Evolutionary conservation across 768 basidiomycete genomes (phyloP), one percentile per base, ranked within the genome.

Genomic region (Naematelia aurantialba): DNA sequence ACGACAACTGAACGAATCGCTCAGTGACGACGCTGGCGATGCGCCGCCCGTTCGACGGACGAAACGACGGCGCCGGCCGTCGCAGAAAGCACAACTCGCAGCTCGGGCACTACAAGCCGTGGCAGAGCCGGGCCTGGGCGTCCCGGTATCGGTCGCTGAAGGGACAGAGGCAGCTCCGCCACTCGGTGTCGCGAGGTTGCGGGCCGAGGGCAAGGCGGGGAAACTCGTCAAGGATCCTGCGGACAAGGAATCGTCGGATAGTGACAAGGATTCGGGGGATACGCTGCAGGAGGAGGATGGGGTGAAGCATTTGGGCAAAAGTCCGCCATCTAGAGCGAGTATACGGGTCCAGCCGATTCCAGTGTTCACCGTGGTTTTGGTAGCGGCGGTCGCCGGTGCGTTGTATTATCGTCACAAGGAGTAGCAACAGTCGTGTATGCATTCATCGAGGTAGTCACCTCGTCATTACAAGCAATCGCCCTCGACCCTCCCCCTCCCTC

Each of bases 1-100:
- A 55, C 51, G 71, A 21, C 59, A 72, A 45, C 65, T 77, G 61
- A 77, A 78, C 57, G 73, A 69, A 25, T 58, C 66, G 26, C 54
- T 70, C 19, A 65, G 61, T 24, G 73, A 76, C 24, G 69, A 66
- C 5, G 49, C 56, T 14, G 66, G 56, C 21, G 71, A 69, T 11
- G 68, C 66, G 4, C 67, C 68, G 2, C 34, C 44, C n/a, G 19
- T 49, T 14, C 55, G 45, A 45, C 58, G 34, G 39, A 26, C 25
- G 60, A 62, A 48, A 24, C 55, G 62, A 19, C 54, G 71, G 17
- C 52, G 73, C 47, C 54, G 70, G 58, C 71, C 73, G 19, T 61
- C 42, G 48, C 58, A 11, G 55, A 60, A 45, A 60, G 52, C 70
- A 0, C 31, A 60, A 17, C 59, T 74, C 24, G 75, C 75, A 2